These are phyloP conservation scores for Aspergillus luchuensis DNA, from an alignment of 2,329 filamentous ascomycete genomes.

Conservation along the genomic window DNA sequence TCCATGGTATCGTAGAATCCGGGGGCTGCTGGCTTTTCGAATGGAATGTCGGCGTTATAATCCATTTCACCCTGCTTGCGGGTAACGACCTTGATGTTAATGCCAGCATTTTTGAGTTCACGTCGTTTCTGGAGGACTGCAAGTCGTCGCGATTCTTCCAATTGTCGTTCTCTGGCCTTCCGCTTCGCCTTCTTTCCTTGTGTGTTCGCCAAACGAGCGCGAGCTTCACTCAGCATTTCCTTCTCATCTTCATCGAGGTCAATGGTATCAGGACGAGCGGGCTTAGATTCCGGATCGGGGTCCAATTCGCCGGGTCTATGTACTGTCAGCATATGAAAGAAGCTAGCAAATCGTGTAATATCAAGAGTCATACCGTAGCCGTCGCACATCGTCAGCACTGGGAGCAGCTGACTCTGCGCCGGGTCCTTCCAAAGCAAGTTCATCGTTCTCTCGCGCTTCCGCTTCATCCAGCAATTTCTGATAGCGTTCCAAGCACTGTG, in stretches of 20 bases:
- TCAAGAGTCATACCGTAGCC: constrained; percentile 58
- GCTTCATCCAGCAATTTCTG: constrained; percentile 96
- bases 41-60: constrained; percentile 98
- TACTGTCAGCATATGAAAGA: constrained; percentile 14
- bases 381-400: constrained; percentile 87
- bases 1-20: constrained; percentile 94
- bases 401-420: constrained; percentile 82
- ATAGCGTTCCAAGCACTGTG: constrained; percentile 95
- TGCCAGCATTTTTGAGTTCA: constrained; percentile 95
- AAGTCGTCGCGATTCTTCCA: constrained; percentile 89
- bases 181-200: constrained; percentile 99
- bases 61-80: constrained; percentile 98
- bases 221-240: constrained; percentile 97
- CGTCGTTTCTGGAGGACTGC: constrained; percentile 91
- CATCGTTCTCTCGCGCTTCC: constrained; percentile 79
- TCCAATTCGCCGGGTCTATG: constrained; percentile 84
- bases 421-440: constrained; percentile 79
- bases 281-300: constrained; percentile 95
- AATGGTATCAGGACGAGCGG: constrained; percentile 91
- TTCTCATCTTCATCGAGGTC: constrained; percentile 99
- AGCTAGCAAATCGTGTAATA: constrained; percentile 1
- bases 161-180: constrained; percentile 91
- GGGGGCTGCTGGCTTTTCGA: constrained; percentile 84
- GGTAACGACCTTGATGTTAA: constrained; percentile 93
- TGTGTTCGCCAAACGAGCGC: constrained; percentile 93